phyloP scores from a whole-genome alignment of 202 grass and related monocot genomes.

The Schoenoplectus triqueter region DNA sequence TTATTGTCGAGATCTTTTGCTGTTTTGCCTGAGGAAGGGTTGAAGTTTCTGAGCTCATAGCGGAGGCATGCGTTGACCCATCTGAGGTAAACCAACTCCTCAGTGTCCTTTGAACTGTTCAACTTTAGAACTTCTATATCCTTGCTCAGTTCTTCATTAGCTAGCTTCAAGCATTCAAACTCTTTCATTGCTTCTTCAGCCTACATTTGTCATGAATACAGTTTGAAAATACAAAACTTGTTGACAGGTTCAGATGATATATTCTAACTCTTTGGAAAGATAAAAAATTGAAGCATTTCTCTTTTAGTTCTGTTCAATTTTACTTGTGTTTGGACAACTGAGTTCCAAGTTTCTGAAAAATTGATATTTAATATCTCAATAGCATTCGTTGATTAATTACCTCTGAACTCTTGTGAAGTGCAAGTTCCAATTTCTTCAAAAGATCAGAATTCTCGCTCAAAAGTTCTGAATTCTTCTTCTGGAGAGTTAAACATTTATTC shows the following conservation, averaged over 20 bases:
- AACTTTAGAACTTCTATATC: constrained; percentile 68
- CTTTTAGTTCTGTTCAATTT: neutral
- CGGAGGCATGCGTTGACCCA: constrained; percentile 96
- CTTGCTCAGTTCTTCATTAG: constrained; percentile 71
- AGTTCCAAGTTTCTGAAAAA: constrained; percentile 6
- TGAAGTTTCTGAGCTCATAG: constrained; percentile 80
- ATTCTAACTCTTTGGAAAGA: constrained; percentile 16
- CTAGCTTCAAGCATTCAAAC: constrained; percentile 60
- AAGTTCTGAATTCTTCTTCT: constrained; percentile 61
- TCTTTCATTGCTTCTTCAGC: constrained; percentile 66
- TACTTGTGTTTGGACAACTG: neutral
- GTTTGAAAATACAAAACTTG: constrained; percentile 35
- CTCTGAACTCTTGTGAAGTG: constrained; percentile 41
- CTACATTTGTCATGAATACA: constrained; percentile 42
- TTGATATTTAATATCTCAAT: neutral
- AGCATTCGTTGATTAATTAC: constrained; percentile 18
- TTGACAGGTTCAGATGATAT: constrained; percentile 36
- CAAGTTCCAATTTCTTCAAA: constrained; percentile 58
- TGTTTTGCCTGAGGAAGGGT: constrained; percentile 55
- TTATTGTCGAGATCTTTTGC: constrained; percentile 82
- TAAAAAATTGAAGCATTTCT: neutral
- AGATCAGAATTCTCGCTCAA: constrained; percentile 68
- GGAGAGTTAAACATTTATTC: constrained; percentile 55
- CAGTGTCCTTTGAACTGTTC: constrained; percentile 74
- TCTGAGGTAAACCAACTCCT: constrained; percentile 96